Base-by-base conservation (phyloP, 1,284 basidiomycete genomes). In the Pseudozyma sp. region DNA sequence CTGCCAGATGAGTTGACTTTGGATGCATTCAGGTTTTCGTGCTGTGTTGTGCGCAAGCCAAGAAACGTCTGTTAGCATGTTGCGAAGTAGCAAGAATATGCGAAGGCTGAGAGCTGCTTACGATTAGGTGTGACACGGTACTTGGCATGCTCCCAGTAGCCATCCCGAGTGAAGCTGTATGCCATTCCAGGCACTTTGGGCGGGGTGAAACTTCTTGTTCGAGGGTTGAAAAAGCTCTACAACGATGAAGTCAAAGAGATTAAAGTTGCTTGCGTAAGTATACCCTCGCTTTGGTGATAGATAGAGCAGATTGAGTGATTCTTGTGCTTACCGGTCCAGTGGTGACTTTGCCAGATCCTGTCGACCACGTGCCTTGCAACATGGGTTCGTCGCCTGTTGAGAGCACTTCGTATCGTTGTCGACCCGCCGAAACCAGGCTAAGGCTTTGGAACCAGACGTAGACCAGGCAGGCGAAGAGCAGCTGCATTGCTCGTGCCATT, bases 161-260 rank as follows among this genome's bases (percentile, higher is more conserved):
- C 83, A 57, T 83, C 82, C n/a, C 56, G 66, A 4, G 80, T 77
- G 61, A 85, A 85, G 61, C 81, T 83, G 73, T 85, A 84, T 10
- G 82, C 74, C 43, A 75, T 65, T 5, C 84, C 84, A 3, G 82
- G 63, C 3, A 76, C 77, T 2, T 45, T 44, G 5, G 84, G 84
- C 11, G 80, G 55, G 13, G 25, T 81, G 68, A 85, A 85, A 13
- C 78, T 78, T 31, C 77, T 70, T 40, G 79, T 83, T 21, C 75
- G 63, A 2, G 83, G 82, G 55, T 84, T 80, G 60, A 74, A 84
- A 54, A 84, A 85, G 56, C 61, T 52, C 69, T 79, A 62, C 8
- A 21, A 19, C 10, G 16, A 16, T 35, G 10, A 6, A n/a, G 13
- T 34, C 31, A 16, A 14, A 7, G 12, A n/a, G 42, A 7, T 10